Evolutionary conservation across 306 rosid species (phyloP).

Genomic region (Coriaria nepalensis): DNA sequence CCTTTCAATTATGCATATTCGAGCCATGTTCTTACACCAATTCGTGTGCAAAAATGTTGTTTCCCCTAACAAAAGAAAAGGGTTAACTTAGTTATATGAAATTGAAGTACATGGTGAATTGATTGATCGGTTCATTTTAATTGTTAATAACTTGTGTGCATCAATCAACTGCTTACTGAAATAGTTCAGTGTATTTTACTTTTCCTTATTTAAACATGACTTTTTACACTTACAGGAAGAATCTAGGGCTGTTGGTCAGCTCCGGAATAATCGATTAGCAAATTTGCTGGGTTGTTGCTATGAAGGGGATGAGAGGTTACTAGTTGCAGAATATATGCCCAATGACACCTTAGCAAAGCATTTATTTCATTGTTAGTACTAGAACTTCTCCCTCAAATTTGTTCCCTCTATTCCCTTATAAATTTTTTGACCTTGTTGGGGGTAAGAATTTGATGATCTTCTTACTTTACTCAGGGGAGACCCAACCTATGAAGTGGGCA

Average conservation of each 20-base stretch:
- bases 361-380: slow-evolving; percentile 82
- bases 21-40: not conserved
- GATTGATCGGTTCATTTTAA: not conserved
- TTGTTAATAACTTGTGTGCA: not conserved
- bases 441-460: slow-evolving; percentile 16
- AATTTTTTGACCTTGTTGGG: not conserved
- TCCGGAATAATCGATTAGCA: slow-evolving; percentile 64
- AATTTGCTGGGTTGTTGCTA: slow-evolving; percentile 92
- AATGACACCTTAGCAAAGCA: slow-evolving; percentile 91
- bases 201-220: slow-evolving; percentile 1
- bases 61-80: too few relatives aligned
- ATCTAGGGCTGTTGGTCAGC: slow-evolving; percentile 86
- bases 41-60: too few relatives aligned
- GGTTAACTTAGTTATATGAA: too few relatives aligned
- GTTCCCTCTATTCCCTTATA: slow-evolving; percentile 1
- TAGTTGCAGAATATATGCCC: slow-evolving; percentile 81
- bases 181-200: not conserved
- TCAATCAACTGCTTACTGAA: too few relatives aligned
- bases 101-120: too few relatives aligned
- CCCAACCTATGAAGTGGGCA: slow-evolving; percentile 94
- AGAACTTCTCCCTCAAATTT: not conserved
- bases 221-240: slow-evolving; percentile 49
- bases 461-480: slow-evolving; percentile 59
- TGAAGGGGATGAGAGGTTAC: slow-evolving; percentile 88
- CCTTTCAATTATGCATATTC: not conserved